Percentiles rank a stretch among this genome's conserved stretches.
Evolutionary conservation across 177 flowering plant genomes (phyloP).

Genomic region (Vitis hybrid): DNA sequence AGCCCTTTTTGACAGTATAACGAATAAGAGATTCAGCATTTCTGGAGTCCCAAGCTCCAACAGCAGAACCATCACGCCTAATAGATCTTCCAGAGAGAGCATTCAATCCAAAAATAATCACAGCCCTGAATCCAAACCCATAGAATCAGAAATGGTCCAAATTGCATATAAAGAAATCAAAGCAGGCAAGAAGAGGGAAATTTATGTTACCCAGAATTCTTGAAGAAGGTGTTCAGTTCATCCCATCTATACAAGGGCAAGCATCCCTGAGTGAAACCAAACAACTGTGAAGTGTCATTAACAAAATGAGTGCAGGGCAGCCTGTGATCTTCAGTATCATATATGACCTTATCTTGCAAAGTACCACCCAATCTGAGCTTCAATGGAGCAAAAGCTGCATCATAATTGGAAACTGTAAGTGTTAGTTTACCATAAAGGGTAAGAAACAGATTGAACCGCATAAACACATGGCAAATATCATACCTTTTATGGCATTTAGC

Average conservation of each 20-base stretch:
- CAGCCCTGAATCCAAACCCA: constrained; percentile 48
- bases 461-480: neutral
- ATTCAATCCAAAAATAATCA: constrained; percentile 78
- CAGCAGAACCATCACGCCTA: constrained; percentile 40
- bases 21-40: constrained; percentile 77
- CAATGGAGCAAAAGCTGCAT: constrained; percentile 77
- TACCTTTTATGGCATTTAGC: constrained; percentile 78
- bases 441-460: neutral
- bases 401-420: neutral
- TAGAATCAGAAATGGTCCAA: neutral
- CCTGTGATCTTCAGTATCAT: constrained; percentile 36
- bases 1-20: constrained; percentile 66
- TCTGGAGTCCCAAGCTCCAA: constrained; percentile 71
- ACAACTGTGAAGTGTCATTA: constrained; percentile 47
- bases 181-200: neutral
- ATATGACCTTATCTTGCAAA: constrained; percentile 75
- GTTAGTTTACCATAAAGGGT: neutral
- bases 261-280: constrained; percentile 77
- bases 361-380: constrained; percentile 85
- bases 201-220: constrained; percentile 53
- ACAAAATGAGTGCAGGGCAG: constrained; percentile 54
- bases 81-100: constrained; percentile 67
- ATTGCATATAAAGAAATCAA: neutral
- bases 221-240: constrained; percentile 67
- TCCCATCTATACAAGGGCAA: constrained; percentile 85